phyloP scores from a whole-genome alignment of 73 alveolate species.

The Breviolum minutum region DNA sequence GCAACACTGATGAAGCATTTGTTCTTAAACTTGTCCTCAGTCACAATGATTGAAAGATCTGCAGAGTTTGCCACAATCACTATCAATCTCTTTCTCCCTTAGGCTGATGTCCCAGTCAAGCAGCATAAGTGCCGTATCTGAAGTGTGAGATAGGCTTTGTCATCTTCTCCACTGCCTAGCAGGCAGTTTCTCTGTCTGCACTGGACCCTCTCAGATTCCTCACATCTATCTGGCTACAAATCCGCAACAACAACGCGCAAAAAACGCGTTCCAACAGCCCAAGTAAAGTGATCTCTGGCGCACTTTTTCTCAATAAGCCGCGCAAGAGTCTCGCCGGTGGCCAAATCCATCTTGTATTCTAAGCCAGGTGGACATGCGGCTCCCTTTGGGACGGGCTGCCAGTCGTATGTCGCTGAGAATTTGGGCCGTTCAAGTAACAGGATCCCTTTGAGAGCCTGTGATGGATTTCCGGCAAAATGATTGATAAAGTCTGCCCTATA shows the following conservation, averaged over 20 bases:
- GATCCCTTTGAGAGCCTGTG: conserved; percentile 84
- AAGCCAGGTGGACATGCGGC: conserved; percentile 94
- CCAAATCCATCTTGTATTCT: conserved; percentile 79
- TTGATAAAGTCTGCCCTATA: conserved; percentile 64
- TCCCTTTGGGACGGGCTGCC: conserved; percentile 95
- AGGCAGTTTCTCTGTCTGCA: too few relatives aligned
- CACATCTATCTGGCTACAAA: too few relatives aligned
- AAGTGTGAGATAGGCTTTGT: conserved; percentile 76
- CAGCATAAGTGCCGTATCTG: conserved; percentile 72
- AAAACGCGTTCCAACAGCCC: neutral
- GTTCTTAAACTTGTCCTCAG: conserved; percentile 90
- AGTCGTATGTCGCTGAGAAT: conserved; percentile 34
- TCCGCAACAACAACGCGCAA: neutral
- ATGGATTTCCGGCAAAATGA: conserved; percentile 43
- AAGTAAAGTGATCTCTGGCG: neutral
- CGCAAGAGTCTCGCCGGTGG: conserved; percentile 84
- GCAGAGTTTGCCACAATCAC: neutral
- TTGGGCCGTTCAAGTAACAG: conserved; percentile 49
- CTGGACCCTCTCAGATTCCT: too few relatives aligned
- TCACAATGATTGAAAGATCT: neutral
- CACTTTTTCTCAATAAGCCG: conserved; percentile 28
- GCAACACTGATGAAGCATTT: conserved; percentile 90
- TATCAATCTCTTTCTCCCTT: neutral
- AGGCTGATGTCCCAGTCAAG: neutral
- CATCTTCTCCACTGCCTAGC: conserved; percentile 84